Evolutionary conservation across 148 eudicot species (phyloP).

Genomic region (Salicornia ramosissima): DNA sequence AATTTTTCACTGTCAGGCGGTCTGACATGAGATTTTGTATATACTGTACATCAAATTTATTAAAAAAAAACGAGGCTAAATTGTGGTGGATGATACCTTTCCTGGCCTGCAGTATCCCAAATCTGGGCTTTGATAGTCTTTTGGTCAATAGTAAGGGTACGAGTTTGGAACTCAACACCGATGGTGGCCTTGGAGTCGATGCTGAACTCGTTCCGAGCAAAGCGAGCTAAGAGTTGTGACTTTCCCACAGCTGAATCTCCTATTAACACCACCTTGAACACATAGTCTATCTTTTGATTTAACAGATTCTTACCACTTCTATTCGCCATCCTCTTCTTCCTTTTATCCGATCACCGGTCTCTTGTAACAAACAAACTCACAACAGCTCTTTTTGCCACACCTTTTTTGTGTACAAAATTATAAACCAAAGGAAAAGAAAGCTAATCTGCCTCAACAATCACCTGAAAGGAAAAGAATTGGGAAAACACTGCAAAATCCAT

Average conservation of each 20-base stretch:
- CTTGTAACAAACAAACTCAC: too few relatives aligned
- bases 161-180: conserved; percentile 29
- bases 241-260: conserved; percentile 33
- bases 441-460: neutral
- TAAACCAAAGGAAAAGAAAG: too few relatives aligned
- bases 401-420: too few relatives aligned
- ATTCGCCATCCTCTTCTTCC: conserved; percentile 12
- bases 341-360: neutral
- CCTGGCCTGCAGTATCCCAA: conserved; percentile 34
- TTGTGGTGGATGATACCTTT: conserved; percentile 20
- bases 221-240: conserved; percentile 33
- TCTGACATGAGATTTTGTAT: too few relatives aligned
- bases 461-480: neutral
- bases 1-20: too few relatives aligned
- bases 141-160: conserved; percentile 27
- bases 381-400: neutral
- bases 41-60: too few relatives aligned
- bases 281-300: conserved; percentile 34
- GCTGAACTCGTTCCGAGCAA: conserved; percentile 31
- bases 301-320: conserved; percentile 12
- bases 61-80: neutral
- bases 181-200: conserved; percentile 30
- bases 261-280: conserved; percentile 30
- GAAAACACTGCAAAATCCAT: neutral
- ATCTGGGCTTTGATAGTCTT: conserved; percentile 34